Conservation (phyloP, 495 filamentous ascomycete species). For the Pyrenula massariospora region DNA sequence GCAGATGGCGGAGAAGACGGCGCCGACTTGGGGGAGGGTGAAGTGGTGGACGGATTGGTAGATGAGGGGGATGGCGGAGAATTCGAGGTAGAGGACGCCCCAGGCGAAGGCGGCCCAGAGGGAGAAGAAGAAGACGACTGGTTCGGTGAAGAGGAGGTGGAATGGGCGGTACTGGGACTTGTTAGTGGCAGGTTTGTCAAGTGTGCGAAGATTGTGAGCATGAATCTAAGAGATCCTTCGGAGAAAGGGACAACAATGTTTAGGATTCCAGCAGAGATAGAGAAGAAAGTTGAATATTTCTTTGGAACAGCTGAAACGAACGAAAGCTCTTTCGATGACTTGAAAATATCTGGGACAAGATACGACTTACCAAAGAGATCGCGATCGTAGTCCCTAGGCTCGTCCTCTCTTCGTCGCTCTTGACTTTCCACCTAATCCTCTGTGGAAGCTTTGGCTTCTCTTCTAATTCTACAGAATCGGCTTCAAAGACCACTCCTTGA, state of each 20-base stretch:
- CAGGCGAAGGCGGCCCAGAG: constrained; percentile 85
- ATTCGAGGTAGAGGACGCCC: constrained; percentile 81
- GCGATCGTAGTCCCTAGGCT: constrained; percentile 60
- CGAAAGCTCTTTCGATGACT: too few species aligned
- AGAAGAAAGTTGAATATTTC: too few species aligned
- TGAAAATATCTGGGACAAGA: too few species aligned
- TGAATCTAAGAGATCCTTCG: too few species aligned
- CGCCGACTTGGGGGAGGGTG: constrained; percentile 50
- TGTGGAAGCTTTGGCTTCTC: constrained; percentile 27
- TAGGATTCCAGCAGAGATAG: too few species aligned
- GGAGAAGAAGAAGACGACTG: constrained; percentile 91
- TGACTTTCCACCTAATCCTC: constrained; percentile 76
- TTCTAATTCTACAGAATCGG: constrained; percentile 8
- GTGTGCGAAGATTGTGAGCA: too few species aligned
- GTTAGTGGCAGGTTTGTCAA: background rate
- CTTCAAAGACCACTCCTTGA: constrained; percentile 43
- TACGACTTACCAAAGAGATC: constrained; percentile 37
- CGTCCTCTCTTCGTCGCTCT: constrained; percentile 67
- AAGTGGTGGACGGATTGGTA: constrained; percentile 63
- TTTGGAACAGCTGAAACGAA: too few species aligned
- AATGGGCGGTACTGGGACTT: background rate
- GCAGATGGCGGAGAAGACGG: constrained; percentile 66
- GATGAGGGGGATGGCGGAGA: constrained; percentile 66
- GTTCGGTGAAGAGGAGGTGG: constrained; percentile 73
- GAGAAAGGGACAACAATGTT: too few species aligned